These are phyloP conservation scores for Globisporangium solare DNA, from an alignment of 352 stramenopile species.

Conservation along the genomic window DNA sequence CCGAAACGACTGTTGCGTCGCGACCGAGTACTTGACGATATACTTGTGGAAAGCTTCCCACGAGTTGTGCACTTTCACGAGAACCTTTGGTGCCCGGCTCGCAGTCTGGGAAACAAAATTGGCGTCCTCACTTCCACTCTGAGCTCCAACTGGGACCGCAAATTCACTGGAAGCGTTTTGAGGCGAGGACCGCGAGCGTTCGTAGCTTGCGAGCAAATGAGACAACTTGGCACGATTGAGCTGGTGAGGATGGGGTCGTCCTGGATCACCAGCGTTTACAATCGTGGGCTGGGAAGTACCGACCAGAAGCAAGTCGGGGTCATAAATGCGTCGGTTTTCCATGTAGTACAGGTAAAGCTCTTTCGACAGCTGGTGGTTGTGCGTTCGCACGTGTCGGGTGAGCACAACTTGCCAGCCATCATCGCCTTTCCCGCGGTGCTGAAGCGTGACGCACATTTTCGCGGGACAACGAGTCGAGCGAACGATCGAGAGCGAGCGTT, in stretches of 20 bases:
- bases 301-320: conserved; percentile 52
- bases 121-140: background rate
- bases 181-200: too few species aligned
- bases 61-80: conserved; percentile 42
- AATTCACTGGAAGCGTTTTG: background rate
- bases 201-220: conserved; percentile 9
- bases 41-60: conserved; percentile 63
- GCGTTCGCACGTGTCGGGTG: conserved; percentile 63
- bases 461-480: conserved; percentile 64
- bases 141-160: background rate
- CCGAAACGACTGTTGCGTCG: conserved; percentile 62
- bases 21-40: conserved; percentile 46
- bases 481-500: conserved; percentile 54
- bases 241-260: background rate
- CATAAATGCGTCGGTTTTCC: conserved; percentile 75
- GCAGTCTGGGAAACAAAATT: background rate
- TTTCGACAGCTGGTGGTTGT: conserved; percentile 74
- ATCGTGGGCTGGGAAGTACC: background rate
- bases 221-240: conserved; percentile 1
- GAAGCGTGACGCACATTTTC: conserved; percentile 78
- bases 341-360: conserved; percentile 74
- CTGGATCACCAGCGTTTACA: too few species aligned
- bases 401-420: conserved; percentile 67
- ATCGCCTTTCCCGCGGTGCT: conserved; percentile 31
- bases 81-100: conserved; percentile 25